Base-by-base conservation (phyloP, 2,329 filamentous ascomycete species). In the Blastomyces gilchristii region DNA sequence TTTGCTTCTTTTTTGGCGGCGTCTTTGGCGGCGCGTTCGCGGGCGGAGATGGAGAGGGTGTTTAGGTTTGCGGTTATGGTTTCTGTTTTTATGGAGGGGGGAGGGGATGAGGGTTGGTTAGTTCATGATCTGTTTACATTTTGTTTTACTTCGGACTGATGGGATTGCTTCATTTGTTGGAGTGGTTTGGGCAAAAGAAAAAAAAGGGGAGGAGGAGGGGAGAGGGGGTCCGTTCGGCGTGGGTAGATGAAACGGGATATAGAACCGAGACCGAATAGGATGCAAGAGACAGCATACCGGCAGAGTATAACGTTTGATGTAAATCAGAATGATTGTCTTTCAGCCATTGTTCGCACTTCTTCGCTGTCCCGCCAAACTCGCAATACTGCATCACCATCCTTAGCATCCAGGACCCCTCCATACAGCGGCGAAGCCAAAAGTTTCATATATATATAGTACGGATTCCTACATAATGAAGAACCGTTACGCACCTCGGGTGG, bases 271-370 rank as follows among this genome's bases (percentile, higher is more conserved):
- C 25, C 11, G 12, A 14, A 56, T 39, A 22, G 56, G 47, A 59
- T 28, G 62, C 47, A 57, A 31, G n/a, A n/a, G 14, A 3, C 52
- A 60, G 56, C 28, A 66, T 80, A 93, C 91, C 91, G 77, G 89
- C 83, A 59, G 91, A 96, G 83, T 96, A 97, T 76, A 99, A 83
- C 70, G 81, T 81, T 66, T 84, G 77, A 77, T 96, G 95, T 75
- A 97, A 79, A 57, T 83, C 81, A 2, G 86, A 84, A 70, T 96
- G 83, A 68, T 86, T 83, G 67, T 87, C 84, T 71, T 90, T 80
- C 25, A 99, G 86, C 94, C 94, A 99, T 76, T 97, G 92, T 77
- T 93, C 89, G 80, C 94, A 99, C 80, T 97, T 99, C 79, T 91
- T 96, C 31, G 89, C 87, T 49, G 92, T 97, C 68, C 92, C 93